These are phyloP conservation scores for Ceriops tagal DNA, from an alignment of 345 rosid species.

Conservation along the genomic window DNA sequence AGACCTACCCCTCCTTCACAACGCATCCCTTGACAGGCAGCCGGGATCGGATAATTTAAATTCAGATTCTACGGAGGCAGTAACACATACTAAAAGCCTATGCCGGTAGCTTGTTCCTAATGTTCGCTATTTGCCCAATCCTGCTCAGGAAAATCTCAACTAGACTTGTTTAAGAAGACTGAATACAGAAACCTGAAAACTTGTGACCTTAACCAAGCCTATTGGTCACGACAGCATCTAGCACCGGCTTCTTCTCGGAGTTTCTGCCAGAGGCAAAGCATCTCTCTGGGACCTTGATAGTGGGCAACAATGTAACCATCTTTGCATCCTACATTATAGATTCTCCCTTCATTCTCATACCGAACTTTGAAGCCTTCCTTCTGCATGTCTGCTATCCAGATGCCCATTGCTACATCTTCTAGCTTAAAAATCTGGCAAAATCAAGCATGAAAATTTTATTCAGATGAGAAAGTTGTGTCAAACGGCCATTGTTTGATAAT, in stretches of 20 bases:
- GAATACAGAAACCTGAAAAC: background rate
- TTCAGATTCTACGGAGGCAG: background rate
- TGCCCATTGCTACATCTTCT: constrained; percentile 98
- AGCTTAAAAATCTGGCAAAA: constrained; percentile 83
- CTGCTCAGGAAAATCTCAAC: constrained; percentile 12
- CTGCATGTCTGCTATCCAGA: constrained; percentile 72
- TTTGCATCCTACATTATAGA: constrained; percentile 73
- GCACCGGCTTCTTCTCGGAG: constrained; percentile 68
- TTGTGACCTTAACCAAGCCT: constrained; percentile 10
- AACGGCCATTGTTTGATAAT: background rate
- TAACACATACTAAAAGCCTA: background rate
- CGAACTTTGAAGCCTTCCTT: constrained; percentile 58
- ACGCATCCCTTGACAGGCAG: constrained; percentile 10
- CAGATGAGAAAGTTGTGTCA: background rate
- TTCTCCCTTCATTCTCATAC: constrained; percentile 61
- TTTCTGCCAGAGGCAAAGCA: constrained; percentile 95
- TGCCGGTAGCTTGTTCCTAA: background rate
- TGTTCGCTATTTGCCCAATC: background rate
- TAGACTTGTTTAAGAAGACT: background rate
- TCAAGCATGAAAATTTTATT: background rate
- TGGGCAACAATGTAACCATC: constrained; percentile 89
- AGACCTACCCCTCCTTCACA: background rate
- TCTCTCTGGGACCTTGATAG: constrained; percentile 89
- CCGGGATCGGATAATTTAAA: background rate
- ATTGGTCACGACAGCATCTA: constrained; percentile 45